Conservation (phyloP, 805 yeast genomes). For the Zygosaccharomyces bailii region DNA sequence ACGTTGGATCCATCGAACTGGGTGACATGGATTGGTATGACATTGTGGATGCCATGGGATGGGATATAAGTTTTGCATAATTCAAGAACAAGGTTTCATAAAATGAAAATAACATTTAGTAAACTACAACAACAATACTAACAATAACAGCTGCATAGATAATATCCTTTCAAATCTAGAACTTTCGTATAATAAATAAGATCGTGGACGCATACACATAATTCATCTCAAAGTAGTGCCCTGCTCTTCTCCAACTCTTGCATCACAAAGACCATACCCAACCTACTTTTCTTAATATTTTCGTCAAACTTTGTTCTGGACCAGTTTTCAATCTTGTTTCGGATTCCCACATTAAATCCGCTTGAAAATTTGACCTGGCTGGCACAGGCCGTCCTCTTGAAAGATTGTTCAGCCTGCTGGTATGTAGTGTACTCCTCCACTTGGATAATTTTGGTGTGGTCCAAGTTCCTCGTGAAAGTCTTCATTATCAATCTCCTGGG, state of each 20-base stretch:
- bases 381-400: constrained; percentile 43
- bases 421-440: constrained; percentile 76
- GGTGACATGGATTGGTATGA: constrained; percentile 57
- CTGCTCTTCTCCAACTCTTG: constrained; percentile 46
- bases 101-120: no score
- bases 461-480: constrained; percentile 78
- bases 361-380: constrained; percentile 68
- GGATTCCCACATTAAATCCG: constrained; percentile 55
- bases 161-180: background rate
- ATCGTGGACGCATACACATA: constrained; percentile 1
- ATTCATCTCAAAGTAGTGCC: constrained; percentile 3
- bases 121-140: background rate
- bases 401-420: constrained; percentile 33
- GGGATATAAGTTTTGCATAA: constrained; percentile 75
- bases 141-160: background rate
- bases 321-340: constrained; percentile 78
- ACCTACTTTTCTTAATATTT: constrained; percentile 60
- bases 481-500: constrained; percentile 51
- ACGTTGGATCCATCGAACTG: constrained; percentile 45
- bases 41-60: constrained; percentile 60
- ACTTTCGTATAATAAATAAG: constrained; percentile 1
- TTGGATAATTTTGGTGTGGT: constrained; percentile 71
- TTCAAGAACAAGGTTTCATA: no score
- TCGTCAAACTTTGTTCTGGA: constrained; percentile 65
- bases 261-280: constrained; percentile 79